A percentile compares a stretch with the other conserved stretches of the same genome.
Conservation (phyloP, 495 filamentous ascomycete species). For the Trichoderma orchidacearum region DNA sequence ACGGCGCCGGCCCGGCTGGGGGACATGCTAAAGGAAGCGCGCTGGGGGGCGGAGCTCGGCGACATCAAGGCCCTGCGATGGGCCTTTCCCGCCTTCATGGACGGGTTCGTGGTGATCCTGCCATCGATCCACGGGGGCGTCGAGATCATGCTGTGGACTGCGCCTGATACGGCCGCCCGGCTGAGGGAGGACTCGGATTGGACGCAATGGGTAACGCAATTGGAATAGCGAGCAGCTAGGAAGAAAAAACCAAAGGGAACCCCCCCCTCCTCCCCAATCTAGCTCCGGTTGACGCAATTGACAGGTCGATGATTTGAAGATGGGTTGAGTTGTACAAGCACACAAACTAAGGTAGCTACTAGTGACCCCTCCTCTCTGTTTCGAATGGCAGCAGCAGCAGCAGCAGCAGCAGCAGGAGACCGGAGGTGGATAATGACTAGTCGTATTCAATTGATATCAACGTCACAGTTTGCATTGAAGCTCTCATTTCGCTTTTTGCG, state of each 20-base stretch:
- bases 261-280: not conserved
- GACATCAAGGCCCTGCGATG: not conserved
- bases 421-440: not conserved
- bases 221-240: not conserved
- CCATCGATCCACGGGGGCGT: constrained; percentile 1
- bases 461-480: not conserved
- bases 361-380: too few relatives aligned
- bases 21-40: not conserved
- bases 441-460: not conserved
- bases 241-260: not conserved
- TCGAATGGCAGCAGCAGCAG: too few relatives aligned
- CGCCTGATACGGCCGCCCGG: not conserved
- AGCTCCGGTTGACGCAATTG: not conserved
- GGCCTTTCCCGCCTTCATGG: constrained; percentile 4
- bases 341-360: too few relatives aligned
- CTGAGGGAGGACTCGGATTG: constrained; percentile 1
- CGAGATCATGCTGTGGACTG: constrained; percentile 3
- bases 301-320: not conserved
- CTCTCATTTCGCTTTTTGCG: not conserved
- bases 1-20: not conserved
- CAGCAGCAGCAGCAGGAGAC: not conserved
- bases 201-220: constrained; percentile 2
- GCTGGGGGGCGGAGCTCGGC: constrained; percentile 1
- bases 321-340: not conserved
- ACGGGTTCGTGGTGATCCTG: constrained; percentile 1